Evolutionary conservation across 805 yeast genomes (phyloP), one percentile per base, ranked within the genome.

Genomic region (Wickerhamiella slavikovae): DNA sequence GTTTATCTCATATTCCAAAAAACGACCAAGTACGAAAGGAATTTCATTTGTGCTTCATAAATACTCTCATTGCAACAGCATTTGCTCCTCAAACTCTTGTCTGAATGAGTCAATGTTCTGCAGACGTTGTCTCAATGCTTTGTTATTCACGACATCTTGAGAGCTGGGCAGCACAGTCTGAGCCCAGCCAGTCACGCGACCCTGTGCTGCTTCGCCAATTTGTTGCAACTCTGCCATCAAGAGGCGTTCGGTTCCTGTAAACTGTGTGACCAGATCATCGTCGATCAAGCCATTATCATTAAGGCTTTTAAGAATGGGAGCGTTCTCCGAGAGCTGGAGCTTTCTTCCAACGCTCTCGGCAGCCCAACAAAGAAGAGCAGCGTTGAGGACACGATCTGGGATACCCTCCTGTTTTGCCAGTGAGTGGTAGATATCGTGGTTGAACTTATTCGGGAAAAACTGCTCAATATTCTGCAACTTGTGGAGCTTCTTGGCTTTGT

Each of bases 251-350:
- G 79, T 82, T 29, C 79, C 65, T 39, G 69, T 71, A 51, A 66
- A 82, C 42, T 89, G 71, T 49, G 76, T 74, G 63, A 68, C 75
- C 21, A 78, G 58, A 30, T 77, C 93, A 44, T 89, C 96, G 20
- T 95, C 95, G 37, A 89, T 71, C 12, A 82, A 69, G 1, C 96
- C 96, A 31, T 68, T 68, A 46, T 83, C 85, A 49, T 82, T 83
- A 35, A 89, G 58, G 31, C 65, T 59, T 29, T 64, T 68, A 44
- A 80, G 65, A 33, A 62, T 68, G 4, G 72, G 71, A 49, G 76
- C 76, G 37, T 66, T 60, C 47, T 85, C 95, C 48, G 76, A 74
- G 48, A 82, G 56, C 45, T 77, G 75, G 51, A 85, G 62, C 35
- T 89, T 62, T 45, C 93, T 66, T 51, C 91, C 70, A 33, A 89